Evolutionary conservation across 306 rosid species (phyloP).

Genomic region (Prunus kanzakura): DNA sequence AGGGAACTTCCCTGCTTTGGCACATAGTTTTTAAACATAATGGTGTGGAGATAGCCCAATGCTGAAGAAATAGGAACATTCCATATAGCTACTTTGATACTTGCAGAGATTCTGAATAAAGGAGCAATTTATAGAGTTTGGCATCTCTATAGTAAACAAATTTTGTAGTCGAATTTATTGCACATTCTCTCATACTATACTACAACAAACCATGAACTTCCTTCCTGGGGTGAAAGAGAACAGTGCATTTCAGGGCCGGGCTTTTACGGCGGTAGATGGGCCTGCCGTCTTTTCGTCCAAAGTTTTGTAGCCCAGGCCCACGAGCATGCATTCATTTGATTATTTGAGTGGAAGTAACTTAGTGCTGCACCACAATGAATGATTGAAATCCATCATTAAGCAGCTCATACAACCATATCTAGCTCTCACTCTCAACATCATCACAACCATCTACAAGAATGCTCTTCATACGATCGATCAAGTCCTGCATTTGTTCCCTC

Average conservation of each 20-base stretch:
- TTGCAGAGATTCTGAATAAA: not conserved
- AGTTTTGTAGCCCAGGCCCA: not conserved
- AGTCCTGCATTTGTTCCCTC: constrained; percentile 67
- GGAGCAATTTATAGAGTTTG: not conserved
- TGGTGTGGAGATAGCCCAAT: not conserved
- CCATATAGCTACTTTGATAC: not conserved
- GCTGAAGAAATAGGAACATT: not conserved
- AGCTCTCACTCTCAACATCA: constrained; percentile 23
- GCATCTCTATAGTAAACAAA: not conserved
- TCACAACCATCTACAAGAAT: constrained; percentile 51
- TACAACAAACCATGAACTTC: not conserved
- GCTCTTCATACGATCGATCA: constrained; percentile 64
- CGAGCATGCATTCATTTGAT: too few species aligned
- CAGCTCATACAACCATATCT: not conserved
- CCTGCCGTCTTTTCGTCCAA: not conserved
- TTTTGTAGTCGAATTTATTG: not conserved
- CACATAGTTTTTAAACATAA: not conserved
- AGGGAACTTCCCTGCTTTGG: too few species aligned
- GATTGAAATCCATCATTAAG: too few species aligned
- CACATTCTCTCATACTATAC: not conserved
- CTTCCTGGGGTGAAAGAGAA: not conserved
- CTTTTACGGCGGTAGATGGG: not conserved
- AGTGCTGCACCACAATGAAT: not conserved
- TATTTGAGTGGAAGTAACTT: too few species aligned
- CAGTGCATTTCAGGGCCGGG: not conserved